phyloP scores from a whole-genome alignment of 371 early-diverging fungal genomes.

The Syncephalis plumigaleata region DNA sequence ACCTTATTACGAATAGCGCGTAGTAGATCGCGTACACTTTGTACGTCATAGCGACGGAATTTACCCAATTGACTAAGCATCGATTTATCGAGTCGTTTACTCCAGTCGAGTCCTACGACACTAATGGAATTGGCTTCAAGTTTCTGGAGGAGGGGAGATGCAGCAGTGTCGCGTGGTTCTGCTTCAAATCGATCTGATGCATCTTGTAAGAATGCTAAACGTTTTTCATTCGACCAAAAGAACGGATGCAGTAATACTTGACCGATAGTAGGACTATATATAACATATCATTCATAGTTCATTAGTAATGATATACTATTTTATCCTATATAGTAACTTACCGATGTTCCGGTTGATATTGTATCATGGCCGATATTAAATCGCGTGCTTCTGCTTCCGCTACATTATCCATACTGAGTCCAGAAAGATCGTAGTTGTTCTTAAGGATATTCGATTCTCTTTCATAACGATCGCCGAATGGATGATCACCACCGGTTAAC shows the following conservation, averaged over 20 bases:
- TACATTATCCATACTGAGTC: constrained; percentile 44
- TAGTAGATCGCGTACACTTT: constrained; percentile 67
- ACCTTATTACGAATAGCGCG: constrained; percentile 89
- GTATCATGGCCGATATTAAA: constrained; percentile 78
- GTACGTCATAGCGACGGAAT: constrained; percentile 82
- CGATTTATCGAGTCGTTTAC: constrained; percentile 53
- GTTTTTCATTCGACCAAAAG: constrained; percentile 77
- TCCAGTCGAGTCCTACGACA: constrained; percentile 66
- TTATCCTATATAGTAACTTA: constrained; percentile 9
- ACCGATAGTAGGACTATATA: constrained; percentile 44
- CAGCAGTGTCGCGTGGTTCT: constrained; percentile 50
- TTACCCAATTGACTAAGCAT: constrained; percentile 70
- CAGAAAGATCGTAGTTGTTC: constrained; percentile 43
- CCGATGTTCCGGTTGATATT: constrained; percentile 51
- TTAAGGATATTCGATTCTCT: constrained; percentile 77
- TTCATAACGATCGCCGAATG: constrained; percentile 80
- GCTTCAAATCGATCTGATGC: constrained; percentile 86
- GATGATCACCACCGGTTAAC: constrained; percentile 77
- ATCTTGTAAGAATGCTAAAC: constrained; percentile 81
- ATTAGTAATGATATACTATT: background rate
- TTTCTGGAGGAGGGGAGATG: constrained; percentile 37
- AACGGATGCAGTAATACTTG: constrained; percentile 76
- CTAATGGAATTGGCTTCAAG: constrained; percentile 40
- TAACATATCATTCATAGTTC: background rate
- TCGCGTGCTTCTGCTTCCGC: constrained; percentile 75